phyloP scores from a whole-genome alignment of 208 protist genomes.

The Angomonas deanei region DNA sequence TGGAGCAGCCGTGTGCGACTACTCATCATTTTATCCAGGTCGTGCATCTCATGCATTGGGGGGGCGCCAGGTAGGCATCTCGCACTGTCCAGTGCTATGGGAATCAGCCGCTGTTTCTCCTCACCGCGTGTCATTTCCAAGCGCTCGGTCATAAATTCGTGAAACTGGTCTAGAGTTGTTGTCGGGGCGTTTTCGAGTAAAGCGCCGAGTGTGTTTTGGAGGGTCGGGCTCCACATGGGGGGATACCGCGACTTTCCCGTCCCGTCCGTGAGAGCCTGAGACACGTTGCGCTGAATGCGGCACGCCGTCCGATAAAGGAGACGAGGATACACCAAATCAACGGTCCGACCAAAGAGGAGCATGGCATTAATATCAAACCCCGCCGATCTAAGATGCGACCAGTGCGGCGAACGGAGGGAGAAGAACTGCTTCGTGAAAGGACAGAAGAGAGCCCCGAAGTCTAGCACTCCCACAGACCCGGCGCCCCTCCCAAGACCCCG shows the following conservation, averaged over 20 bases:
- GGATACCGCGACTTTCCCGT: no score
- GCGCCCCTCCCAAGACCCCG: neutral
- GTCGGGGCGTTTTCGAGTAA: constrained; percentile 23
- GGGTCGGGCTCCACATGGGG: constrained; percentile 24
- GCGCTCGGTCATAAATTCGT: no score
- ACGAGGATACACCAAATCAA: constrained; percentile 17
- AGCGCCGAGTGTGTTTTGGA: constrained; percentile 28
- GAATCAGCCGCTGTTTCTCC: no score
- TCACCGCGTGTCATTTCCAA: no score
- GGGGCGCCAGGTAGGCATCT: no score
- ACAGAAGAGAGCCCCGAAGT: constrained; percentile 36
- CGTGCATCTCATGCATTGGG: no score
- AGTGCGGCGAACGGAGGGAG: constrained; percentile 41
- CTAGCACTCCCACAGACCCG: neutral
- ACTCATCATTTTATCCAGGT: neutral
- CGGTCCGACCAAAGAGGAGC: constrained; percentile 18
- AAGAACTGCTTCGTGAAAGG: constrained; percentile 55
- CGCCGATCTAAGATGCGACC: constrained; percentile 26
- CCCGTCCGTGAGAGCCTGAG: no score
- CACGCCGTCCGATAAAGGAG: constrained; percentile 19
- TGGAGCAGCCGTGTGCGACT: neutral
- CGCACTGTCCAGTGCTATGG: no score
- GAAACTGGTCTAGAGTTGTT: constrained; percentile 4
- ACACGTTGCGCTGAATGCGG: constrained; percentile 11
- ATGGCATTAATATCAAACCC: constrained; percentile 31